These are phyloP conservation scores for Phaeosphaeria sp. DNA, from an alignment of 2,329 filamentous ascomycete species.

Conservation along the genomic window DNA sequence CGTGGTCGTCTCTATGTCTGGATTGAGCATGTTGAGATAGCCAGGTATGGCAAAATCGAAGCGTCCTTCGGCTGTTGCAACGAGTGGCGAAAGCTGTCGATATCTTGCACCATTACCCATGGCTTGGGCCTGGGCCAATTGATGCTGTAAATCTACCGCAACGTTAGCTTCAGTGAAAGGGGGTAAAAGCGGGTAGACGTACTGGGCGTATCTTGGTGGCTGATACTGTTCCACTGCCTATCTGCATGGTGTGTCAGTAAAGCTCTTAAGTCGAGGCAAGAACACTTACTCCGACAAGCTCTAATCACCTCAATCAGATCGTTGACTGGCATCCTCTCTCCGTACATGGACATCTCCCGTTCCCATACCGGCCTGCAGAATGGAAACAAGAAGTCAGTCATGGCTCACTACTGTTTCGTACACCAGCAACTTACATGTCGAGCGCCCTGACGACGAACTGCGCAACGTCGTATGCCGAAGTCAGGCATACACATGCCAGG, in stretches of 20 bases:
- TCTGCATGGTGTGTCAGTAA: slow-evolving; percentile 27
- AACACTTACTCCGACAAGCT: slow-evolving; percentile 34
- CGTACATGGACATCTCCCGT: slow-evolving; percentile 70
- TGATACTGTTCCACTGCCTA: slow-evolving; percentile 39
- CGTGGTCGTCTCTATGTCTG: slow-evolving; percentile 42
- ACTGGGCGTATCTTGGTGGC: slow-evolving; percentile 56
- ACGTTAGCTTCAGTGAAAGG: neutral
- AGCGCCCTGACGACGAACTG: slow-evolving; percentile 74
- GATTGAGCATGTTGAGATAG: slow-evolving; percentile 62
- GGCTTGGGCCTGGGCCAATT: slow-evolving; percentile 52
- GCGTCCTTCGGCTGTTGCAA: slow-evolving; percentile 71
- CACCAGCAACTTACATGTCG: slow-evolving; percentile 53
- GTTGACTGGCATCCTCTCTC: slow-evolving; percentile 68
- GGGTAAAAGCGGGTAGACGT: neutral
- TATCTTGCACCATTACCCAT: slow-evolving; percentile 43
- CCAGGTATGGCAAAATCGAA: slow-evolving; percentile 67
- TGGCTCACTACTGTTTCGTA: neutral
- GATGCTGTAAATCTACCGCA: slow-evolving; percentile 51
- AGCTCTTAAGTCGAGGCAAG: neutral
- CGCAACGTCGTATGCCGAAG: slow-evolving; percentile 72
- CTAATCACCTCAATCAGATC: slow-evolving; percentile 64
- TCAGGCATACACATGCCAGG: slow-evolving; percentile 64
- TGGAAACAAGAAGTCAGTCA: neutral
- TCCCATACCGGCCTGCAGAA: slow-evolving; percentile 63
- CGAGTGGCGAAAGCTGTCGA: slow-evolving; percentile 62